Evolutionary conservation across 805 yeast species (phyloP), one percentile per base, ranked within the genome.

Genomic region (Candida insectalens): DNA sequence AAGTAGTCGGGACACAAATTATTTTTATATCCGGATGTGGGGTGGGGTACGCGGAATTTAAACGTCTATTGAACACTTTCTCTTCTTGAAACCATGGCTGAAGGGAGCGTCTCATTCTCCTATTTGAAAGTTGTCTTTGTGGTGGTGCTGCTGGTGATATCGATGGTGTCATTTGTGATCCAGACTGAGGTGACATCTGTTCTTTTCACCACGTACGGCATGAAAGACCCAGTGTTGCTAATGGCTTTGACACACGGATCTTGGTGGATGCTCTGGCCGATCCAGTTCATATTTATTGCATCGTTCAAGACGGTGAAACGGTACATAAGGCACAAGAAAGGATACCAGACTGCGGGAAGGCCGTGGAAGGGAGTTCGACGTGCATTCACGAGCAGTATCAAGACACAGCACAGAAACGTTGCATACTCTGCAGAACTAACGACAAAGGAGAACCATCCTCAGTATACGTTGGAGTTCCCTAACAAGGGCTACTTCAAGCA

Each of bases 181-280:
- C 95, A 84, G 50, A 84, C 95, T 0, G 95, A 84, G 51, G 62
- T 77, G 39, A 83, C 94, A 2, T 69, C 84, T 5, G 76, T 76
- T 36, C 65, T 84, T 5, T 79, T 83, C 49, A 60, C 64, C 20
- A 50, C 61, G 6, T 51, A 65, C 18, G 69, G 66, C 3, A 84
- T 74, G 53, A 51, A 68, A 33, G 87, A 83, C 48, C 95, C 95
- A 0, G 62, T 83, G 16, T 53, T 83, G 17, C 57, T 79, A 36
- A 57, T 78, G n/a, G 54, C 65, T 35, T 55, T 82, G 13, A 84
- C 94, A 0, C 95, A 84, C 49, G 81, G 87, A 2, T 70, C 78
- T 8, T 82, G 92, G 94, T 62, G 75, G 66, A 33, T 71, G 9
- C 61, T 82, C 30, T 77, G 85, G 81, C 89, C 88, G 0, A 32